phyloP scores from a whole-genome alignment of 352 stramenopile genomes.

The Thraustochytrium striatum region DNA sequence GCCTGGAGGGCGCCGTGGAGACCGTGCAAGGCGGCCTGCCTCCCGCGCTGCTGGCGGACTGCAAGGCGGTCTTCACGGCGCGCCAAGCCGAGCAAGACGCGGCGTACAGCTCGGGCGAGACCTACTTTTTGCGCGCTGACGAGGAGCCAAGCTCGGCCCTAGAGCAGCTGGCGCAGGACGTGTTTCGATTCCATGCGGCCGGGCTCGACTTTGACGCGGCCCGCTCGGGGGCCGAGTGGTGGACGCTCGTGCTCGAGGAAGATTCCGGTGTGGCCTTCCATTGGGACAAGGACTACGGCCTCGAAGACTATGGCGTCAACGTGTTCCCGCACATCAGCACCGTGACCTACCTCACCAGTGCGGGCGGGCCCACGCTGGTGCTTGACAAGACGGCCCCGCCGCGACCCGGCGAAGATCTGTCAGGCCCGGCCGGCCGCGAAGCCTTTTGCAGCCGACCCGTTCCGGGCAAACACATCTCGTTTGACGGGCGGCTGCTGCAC shows the following conservation, averaged over 20 bases:
- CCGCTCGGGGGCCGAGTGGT: slow-evolving; percentile 76
- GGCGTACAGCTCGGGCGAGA: slow-evolving; percentile 61
- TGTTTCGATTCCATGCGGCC: slow-evolving; percentile 70
- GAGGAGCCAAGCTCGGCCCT: slow-evolving; percentile 62
- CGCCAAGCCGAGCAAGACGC: slow-evolving; percentile 58
- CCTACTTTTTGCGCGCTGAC: slow-evolving; percentile 62
- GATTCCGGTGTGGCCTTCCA: slow-evolving; percentile 75
- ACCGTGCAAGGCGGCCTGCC: not conserved
- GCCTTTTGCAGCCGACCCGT: slow-evolving; percentile 56
- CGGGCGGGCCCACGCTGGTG: slow-evolving; percentile 61
- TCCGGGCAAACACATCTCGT: slow-evolving; percentile 67
- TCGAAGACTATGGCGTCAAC: slow-evolving; percentile 69
- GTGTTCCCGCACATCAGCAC: slow-evolving; percentile 69
- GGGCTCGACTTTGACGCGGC: slow-evolving; percentile 57
- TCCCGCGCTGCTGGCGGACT: slow-evolving; percentile 56
- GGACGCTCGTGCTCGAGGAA: slow-evolving; percentile 71
- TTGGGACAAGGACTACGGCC: slow-evolving; percentile 80
- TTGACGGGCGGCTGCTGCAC: slow-evolving; percentile 67
- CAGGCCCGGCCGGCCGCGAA: slow-evolving; percentile 56
- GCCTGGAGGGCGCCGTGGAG: not conserved
- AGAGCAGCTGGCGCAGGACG: slow-evolving; percentile 66
- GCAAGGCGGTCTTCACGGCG: slow-evolving; percentile 60
- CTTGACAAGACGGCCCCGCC: slow-evolving; percentile 56
- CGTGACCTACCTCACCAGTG: slow-evolving; percentile 65
- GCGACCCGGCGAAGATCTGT: slow-evolving; percentile 40